Evolutionary conservation across 1,139 yeast genomes (phyloP).

Genomic region (Saccharomycopsis crataegensis): DNA sequence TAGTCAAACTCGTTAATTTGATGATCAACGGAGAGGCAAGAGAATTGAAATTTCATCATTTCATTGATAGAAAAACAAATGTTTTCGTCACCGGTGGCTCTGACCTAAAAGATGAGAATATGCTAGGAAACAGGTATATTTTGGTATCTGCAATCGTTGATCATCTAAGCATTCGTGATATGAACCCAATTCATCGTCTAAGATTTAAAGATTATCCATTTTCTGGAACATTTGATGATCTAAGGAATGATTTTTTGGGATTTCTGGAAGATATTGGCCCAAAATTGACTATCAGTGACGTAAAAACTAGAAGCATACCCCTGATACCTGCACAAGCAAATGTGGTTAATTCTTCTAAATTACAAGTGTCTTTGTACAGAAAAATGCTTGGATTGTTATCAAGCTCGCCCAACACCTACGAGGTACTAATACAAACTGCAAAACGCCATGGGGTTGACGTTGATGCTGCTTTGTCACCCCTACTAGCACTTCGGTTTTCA

Average conservation of each 20-base stretch:
- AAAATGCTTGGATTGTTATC: slow-evolving; percentile 28
- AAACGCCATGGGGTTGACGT: slow-evolving; percentile 33
- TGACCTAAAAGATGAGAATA: slow-evolving; percentile 19
- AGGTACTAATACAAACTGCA: background rate
- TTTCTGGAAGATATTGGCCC: background rate
- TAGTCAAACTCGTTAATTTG: slow-evolving; percentile 33
- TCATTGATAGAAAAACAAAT: slow-evolving; percentile 31
- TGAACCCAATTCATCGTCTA: background rate
- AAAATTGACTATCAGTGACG: slow-evolving; percentile 39
- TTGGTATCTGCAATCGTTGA: slow-evolving; percentile 62
- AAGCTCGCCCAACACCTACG: background rate
- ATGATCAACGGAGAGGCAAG: slow-evolving; percentile 46
- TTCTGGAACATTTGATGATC: slow-evolving; percentile 13
- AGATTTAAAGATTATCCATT: slow-evolving; percentile 18
- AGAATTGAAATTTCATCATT: slow-evolving; percentile 53
- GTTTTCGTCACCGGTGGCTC: slow-evolving; percentile 22
- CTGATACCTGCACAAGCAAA: slow-evolving; percentile 40
- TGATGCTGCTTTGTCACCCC: slow-evolving; percentile 41
- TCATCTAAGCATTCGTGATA: slow-evolving; percentile 23
- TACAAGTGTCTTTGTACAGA: slow-evolving; percentile 53
- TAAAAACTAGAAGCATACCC: slow-evolving; percentile 46
- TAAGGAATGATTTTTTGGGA: slow-evolving; percentile 23
- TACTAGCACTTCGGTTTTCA: slow-evolving; percentile 33
- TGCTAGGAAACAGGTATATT: slow-evolving; percentile 23
- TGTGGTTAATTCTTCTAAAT: slow-evolving; percentile 41